Conservation (phyloP, 192 early-diverging fungal species). For the Podila epigama region DNA sequence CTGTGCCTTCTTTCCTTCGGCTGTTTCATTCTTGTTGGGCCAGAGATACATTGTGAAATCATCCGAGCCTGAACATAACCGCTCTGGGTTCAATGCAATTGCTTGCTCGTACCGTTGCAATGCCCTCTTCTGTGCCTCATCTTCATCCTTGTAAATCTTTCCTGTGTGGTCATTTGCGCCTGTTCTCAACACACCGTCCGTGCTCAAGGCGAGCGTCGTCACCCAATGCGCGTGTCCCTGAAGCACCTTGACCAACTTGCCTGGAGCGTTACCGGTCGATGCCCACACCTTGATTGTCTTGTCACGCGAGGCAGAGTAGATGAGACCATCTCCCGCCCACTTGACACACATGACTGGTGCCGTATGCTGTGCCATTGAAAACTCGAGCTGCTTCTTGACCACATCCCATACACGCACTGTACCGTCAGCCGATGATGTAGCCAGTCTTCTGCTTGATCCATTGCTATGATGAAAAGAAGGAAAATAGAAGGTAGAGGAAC, state of each 20-base stretch:
- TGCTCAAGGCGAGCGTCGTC: slow-evolving; percentile 90
- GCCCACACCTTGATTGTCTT: slow-evolving; percentile 98
- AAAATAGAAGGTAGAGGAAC: neutral
- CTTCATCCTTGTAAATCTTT: slow-evolving; percentile 59
- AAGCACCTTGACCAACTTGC: slow-evolving; percentile 84
- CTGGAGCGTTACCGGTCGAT: slow-evolving; percentile 58
- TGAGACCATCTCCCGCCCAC: slow-evolving; percentile 95
- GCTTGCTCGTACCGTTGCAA: slow-evolving; percentile 78
- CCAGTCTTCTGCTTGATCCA: slow-evolving; percentile 78
- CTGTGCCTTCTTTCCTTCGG: slow-evolving; percentile 75
- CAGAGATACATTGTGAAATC: slow-evolving; percentile 98
- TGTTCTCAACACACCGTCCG: slow-evolving; percentile 89
- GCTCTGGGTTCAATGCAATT: slow-evolving; percentile 73
- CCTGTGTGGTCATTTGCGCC: slow-evolving; percentile 91
- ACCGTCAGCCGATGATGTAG: slow-evolving; percentile 91
- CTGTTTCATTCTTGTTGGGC: slow-evolving; percentile 64
- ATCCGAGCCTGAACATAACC: slow-evolving; percentile 92
- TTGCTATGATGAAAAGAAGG: slow-evolving; percentile 58
- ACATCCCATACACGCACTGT: slow-evolving; percentile 96
- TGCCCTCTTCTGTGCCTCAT: slow-evolving; percentile 79
- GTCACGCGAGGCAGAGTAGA: slow-evolving; percentile 93
- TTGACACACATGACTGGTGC: slow-evolving; percentile 92
- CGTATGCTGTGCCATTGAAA: slow-evolving; percentile 89
- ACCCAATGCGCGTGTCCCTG: slow-evolving; percentile 98
- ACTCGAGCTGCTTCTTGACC: slow-evolving; percentile 70